Percentiles rank a stretch among this genome's conserved stretches.
phyloP scores from a whole-genome alignment of 208 protist genomes.

The Crithidia expoeki region DNA sequence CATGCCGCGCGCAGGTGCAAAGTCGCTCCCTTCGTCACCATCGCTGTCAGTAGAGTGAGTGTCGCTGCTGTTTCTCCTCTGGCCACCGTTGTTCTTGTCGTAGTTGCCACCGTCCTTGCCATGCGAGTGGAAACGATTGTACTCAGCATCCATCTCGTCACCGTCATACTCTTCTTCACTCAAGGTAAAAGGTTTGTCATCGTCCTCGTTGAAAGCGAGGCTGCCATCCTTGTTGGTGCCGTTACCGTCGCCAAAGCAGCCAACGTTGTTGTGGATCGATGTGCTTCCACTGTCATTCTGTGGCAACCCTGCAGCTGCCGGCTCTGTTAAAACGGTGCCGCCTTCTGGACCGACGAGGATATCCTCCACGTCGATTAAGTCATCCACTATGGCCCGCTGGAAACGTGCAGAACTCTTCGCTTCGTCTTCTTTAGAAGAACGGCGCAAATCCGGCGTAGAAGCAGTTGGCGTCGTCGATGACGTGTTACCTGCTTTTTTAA shows the following conservation, averaged over 20 bases:
- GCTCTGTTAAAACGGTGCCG: background rate
- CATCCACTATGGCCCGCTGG: conserved; percentile 25
- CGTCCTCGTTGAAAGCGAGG: background rate
- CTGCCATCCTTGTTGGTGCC: background rate
- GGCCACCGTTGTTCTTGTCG: background rate
- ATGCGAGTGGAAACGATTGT: too few species aligned
- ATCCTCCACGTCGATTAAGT: conserved; percentile 30
- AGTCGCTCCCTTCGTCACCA: background rate
- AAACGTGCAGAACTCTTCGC: conserved; percentile 6
- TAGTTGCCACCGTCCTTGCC: background rate
- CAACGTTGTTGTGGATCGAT: too few species aligned
- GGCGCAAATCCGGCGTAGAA: background rate
- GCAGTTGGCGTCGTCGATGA: background rate
- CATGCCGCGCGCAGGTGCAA: background rate
- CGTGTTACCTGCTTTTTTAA: background rate
- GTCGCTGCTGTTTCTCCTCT: background rate
- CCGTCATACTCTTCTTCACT: background rate
- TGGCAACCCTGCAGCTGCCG: too few species aligned
- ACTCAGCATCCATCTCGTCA: background rate
- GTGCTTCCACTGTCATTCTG: too few species aligned
- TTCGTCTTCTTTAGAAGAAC: too few species aligned
- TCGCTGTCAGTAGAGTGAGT: background rate
- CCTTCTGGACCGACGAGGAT: background rate
- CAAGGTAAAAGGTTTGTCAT: background rate
- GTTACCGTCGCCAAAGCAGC: too few species aligned